Base-by-base conservation (phyloP, 805 yeast genomes). In the Candida ovalis region DNA sequence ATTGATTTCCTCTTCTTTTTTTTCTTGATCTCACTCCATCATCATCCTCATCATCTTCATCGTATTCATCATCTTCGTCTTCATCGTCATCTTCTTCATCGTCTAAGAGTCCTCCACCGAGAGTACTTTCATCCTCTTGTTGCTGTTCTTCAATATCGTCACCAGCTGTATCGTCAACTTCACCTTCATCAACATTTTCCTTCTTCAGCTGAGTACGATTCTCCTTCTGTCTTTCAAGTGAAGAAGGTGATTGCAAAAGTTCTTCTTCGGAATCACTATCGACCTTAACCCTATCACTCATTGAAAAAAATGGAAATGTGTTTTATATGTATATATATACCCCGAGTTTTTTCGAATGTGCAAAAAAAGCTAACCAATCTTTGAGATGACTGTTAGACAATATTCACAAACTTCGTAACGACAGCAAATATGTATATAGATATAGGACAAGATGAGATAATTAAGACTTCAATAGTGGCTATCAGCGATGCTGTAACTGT, bases 1-100 rank as follows among this genome's bases (percentile, higher is more conserved):
- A 94, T 74, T 86, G 91, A 67, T 92, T 92, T 50, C 87, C 77
- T 60, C 79, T 70, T 62, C 76, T 71, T 53, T 72, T 76, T 50
- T 71, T 71, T 43, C 71, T 68, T 40, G 76, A 72, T 4, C 73
- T 74, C n/a, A 69, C 68, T 5, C 73, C 78, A 13, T 77, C 85
- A 1, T 77, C 87, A 0, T 82, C 88, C 0, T 82, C 79, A 0
- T 66, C 79, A 0, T 75, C 80, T 0, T 77, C 82, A 1, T 70
- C 76, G 3, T 70, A 74, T 0, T 69, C 75, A 1, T 53, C 59
- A 15, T 52, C 68, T 1, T 59, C 69, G 3, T 62, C 71, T 0
- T 60, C 65, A 0, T 57, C 68, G 1, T 61, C 71, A 1, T 59
- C 69, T 6, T 55, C 64, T 21, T 55, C 63, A 1, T 46, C 58